Evolutionary conservation across 1,284 basidiomycete species (phyloP).

Genomic region (Boletus calvinii): DNA sequence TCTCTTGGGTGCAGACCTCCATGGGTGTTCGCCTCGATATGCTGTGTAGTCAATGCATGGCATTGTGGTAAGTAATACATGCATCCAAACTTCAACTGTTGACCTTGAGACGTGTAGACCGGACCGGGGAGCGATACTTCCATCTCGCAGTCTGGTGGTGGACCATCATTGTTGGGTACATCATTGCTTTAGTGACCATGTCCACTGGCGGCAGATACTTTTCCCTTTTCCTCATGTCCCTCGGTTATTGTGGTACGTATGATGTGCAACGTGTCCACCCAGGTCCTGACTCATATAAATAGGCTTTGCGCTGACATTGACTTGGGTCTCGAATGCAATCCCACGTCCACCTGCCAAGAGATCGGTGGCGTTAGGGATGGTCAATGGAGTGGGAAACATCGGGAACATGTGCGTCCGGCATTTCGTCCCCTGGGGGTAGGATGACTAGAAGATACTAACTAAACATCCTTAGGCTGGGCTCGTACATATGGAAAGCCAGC

Average conservation of each 20-base stretch:
- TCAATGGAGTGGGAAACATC: slow-evolving; percentile 35
- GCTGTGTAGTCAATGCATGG: slow-evolving; percentile 61
- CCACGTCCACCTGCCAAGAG: slow-evolving; percentile 64
- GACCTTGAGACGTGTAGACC: slow-evolving; percentile 36
- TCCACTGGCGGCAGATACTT: slow-evolving; percentile 57
- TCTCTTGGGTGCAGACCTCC: slow-evolving; percentile 40
- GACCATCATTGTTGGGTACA: slow-evolving; percentile 61
- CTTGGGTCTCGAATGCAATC: slow-evolving; percentile 63
- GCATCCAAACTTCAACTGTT: background rate
- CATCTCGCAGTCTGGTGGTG: slow-evolving; percentile 62
- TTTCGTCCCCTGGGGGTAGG: background rate
- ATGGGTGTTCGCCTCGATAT: slow-evolving; percentile 31
- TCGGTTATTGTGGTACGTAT: slow-evolving; percentile 49
- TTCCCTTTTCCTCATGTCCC: slow-evolving; percentile 63
- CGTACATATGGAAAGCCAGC: slow-evolving; percentile 49
- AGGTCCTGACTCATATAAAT: background rate
- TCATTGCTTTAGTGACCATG: slow-evolving; percentile 60
- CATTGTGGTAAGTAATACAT: slow-evolving; percentile 51
- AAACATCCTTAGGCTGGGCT: slow-evolving; percentile 40
- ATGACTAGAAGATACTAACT: background rate
- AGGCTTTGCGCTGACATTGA: slow-evolving; percentile 60
- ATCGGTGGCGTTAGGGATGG: slow-evolving; percentile 43
- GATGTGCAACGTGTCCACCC: background rate
- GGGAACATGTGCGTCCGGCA: slow-evolving; percentile 31
- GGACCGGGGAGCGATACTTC: slow-evolving; percentile 65